Evolutionary conservation across 768 basidiomycete genomes (phyloP).

Genomic region (Pleurotus citrinopileatus): DNA sequence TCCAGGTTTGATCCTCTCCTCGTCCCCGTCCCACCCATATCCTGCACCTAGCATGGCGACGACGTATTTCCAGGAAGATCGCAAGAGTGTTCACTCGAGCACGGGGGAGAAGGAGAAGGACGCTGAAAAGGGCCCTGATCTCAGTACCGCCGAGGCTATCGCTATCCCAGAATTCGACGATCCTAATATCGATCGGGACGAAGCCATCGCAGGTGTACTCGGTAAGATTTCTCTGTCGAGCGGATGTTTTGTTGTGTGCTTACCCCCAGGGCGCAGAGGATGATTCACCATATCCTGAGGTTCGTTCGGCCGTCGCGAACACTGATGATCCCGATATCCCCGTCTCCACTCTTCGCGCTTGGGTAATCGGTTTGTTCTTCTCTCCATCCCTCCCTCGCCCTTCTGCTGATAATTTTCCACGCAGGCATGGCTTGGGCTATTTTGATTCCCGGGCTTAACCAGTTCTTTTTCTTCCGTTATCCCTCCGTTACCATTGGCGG

Average conservation of each 20-base stretch:
- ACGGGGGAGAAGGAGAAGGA: slow-evolving; percentile 22
- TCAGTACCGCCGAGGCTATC: slow-evolving; percentile 6
- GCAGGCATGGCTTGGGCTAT: slow-evolving; percentile 56
- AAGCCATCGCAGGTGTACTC: slow-evolving; percentile 33
- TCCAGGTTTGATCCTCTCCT: slow-evolving; percentile 1
- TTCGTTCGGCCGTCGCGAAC: slow-evolving; percentile 56
- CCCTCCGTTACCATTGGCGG: slow-evolving; percentile 61
- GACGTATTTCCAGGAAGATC: slow-evolving; percentile 8
- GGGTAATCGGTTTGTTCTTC: slow-evolving; percentile 59
- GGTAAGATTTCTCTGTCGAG: slow-evolving; percentile 25
- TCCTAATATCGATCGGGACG: slow-evolving; percentile 40
- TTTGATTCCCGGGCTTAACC: slow-evolving; percentile 63
- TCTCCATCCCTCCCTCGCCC: neutral
- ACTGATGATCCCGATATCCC: slow-evolving; percentile 66
- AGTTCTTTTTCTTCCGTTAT: slow-evolving; percentile 77
- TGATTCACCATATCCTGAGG: slow-evolving; percentile 56
- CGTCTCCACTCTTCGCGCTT: slow-evolving; percentile 61
- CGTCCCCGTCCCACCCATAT: neutral
- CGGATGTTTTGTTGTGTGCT: neutral
- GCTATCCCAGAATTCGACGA: slow-evolving; percentile 33
- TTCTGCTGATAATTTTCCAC: neutral
- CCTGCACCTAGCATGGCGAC: neutral
- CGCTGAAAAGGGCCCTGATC: slow-evolving; percentile 24
- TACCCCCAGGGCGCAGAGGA: slow-evolving; percentile 28
- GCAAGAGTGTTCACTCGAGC: slow-evolving; percentile 11